Conservation (phyloP, 2,329 filamentous ascomycete genomes). For the Paecilomyces fulvus region DNA sequence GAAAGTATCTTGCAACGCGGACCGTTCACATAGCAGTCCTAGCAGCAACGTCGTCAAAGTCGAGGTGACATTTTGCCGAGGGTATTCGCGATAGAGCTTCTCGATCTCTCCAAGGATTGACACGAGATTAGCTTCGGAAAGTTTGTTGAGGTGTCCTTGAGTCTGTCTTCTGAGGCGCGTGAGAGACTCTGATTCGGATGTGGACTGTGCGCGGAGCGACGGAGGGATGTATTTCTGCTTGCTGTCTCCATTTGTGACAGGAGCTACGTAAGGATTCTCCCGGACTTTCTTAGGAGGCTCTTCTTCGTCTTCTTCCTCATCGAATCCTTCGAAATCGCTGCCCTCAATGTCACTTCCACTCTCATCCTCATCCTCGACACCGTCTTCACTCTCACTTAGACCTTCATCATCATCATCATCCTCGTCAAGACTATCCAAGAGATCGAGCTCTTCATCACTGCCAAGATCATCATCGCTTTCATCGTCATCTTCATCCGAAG, state of each 20-base stretch:
- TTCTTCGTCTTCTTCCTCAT: slow-evolving; percentile 31
- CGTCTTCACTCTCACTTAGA: slow-evolving; percentile 15
- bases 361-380: slow-evolving; percentile 16
- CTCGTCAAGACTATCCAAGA: slow-evolving; percentile 10
- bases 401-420: slow-evolving; percentile 23
- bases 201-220: slow-evolving; percentile 59
- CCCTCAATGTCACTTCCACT: slow-evolving; percentile 27
- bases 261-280: slow-evolving; percentile 87
- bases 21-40: slow-evolving; percentile 69
- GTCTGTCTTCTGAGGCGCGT: slow-evolving; percentile 66
- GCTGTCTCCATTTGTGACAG: slow-evolving; percentile 40
- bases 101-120: slow-evolving; percentile 78
- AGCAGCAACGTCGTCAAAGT: slow-evolving; percentile 70
- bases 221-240: slow-evolving; percentile 78
- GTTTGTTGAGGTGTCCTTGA: slow-evolving; percentile 82
- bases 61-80: slow-evolving; percentile 81
- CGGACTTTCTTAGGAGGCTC: slow-evolving; percentile 42
- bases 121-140: slow-evolving; percentile 83
- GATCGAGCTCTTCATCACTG: slow-evolving; percentile 24
- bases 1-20: slow-evolving; percentile 75
- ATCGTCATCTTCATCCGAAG: slow-evolving; percentile 19
- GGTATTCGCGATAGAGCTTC: slow-evolving; percentile 70
- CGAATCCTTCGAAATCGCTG: slow-evolving; percentile 26
- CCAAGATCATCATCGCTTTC: slow-evolving; percentile 18
- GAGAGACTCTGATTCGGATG: slow-evolving; percentile 58